Percentiles rank a stretch among this genome's conserved stretches.
Evolutionary conservation across 2,329 filamentous ascomycete genomes (phyloP).

Genomic region (Fonsecaea monophora): DNA sequence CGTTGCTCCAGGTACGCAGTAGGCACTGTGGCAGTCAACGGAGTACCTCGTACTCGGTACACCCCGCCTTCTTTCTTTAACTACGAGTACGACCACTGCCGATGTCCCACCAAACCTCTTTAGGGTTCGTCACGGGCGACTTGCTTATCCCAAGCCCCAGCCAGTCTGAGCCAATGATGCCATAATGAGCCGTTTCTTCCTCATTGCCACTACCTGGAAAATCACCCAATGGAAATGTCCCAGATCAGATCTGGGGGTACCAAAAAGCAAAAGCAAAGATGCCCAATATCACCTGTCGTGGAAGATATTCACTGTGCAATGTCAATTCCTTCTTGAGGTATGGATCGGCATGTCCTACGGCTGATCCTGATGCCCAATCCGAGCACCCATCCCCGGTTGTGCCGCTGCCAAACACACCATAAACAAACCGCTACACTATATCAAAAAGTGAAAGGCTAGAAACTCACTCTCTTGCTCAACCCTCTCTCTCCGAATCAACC

Average conservation of each 20-base stretch:
- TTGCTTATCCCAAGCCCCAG: not conserved
- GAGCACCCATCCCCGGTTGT: conserved; percentile 22
- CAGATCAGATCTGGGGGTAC: conserved; percentile 2
- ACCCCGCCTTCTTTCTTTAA: not conserved
- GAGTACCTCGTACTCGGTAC: no score
- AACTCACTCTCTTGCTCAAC: conserved; percentile 5
- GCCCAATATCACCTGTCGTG: conserved; percentile 17
- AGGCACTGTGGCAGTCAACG: not conserved
- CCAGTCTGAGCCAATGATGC: not conserved
- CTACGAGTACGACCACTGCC: not conserved
- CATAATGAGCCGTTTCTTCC: not conserved
- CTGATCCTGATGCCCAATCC: conserved; percentile 34
- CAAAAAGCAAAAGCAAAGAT: conserved; percentile 13
- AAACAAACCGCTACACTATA: conserved; percentile 18
- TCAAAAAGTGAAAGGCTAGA: conserved; percentile 1
- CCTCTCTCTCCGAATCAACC: not conserved
- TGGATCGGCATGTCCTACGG: conserved; percentile 24
- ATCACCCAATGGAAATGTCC: not conserved
- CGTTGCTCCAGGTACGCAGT: not conserved
- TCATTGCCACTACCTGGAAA: not conserved
- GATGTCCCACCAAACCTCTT: not conserved
- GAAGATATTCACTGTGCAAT: not conserved
- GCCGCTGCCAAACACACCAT: conserved; percentile 12
- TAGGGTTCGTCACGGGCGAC: not conserved
- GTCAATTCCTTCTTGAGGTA: conserved; percentile 6